These are phyloP conservation scores for Monosporozyma aerobia DNA, from an alignment of 805 yeast genomes.

Conservation along the genomic window DNA sequence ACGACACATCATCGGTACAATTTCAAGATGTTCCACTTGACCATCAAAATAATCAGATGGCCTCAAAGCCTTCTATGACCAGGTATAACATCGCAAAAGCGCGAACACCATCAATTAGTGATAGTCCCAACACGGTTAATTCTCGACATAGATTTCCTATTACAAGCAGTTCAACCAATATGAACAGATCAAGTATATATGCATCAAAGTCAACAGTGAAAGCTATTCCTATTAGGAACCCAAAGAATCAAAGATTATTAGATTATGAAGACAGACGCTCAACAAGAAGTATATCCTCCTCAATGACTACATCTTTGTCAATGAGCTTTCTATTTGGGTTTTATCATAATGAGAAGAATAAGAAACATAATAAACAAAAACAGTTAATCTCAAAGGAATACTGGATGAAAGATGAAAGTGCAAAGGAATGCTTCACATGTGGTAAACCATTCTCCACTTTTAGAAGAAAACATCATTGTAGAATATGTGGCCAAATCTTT, in stretches of 20 bases:
- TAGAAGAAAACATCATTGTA: slow-evolving; percentile 86
- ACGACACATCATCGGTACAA: neutral
- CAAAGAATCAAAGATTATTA: slow-evolving; percentile 5
- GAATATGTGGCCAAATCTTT: slow-evolving; percentile 93
- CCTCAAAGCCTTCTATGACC: neutral
- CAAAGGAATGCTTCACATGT: slow-evolving; percentile 79
- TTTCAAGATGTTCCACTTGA: neutral
- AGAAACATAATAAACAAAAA: slow-evolving; percentile 19
- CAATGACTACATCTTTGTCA: slow-evolving; percentile 35
- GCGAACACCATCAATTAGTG: neutral
- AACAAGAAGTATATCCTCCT: slow-evolving; percentile 31
- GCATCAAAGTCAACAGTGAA: slow-evolving; percentile 28
- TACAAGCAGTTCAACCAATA: slow-evolving; percentile 16
- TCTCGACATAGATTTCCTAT: slow-evolving; percentile 16
- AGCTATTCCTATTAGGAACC: slow-evolving; percentile 26
- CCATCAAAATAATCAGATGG: neutral
- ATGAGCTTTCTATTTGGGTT: slow-evolving; percentile 36
- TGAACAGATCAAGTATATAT: slow-evolving; percentile 27
- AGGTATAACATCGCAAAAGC: neutral
- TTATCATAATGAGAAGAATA: slow-evolving; percentile 25
- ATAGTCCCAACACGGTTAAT: neutral
- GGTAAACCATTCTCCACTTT: slow-evolving; percentile 74
- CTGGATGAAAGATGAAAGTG: slow-evolving; percentile 95
- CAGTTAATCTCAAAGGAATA: slow-evolving; percentile 49
- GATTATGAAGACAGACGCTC: slow-evolving; percentile 32